Conservation (phyloP, 768 basidiomycete species). For the Pleurotus ostreatus region DNA sequence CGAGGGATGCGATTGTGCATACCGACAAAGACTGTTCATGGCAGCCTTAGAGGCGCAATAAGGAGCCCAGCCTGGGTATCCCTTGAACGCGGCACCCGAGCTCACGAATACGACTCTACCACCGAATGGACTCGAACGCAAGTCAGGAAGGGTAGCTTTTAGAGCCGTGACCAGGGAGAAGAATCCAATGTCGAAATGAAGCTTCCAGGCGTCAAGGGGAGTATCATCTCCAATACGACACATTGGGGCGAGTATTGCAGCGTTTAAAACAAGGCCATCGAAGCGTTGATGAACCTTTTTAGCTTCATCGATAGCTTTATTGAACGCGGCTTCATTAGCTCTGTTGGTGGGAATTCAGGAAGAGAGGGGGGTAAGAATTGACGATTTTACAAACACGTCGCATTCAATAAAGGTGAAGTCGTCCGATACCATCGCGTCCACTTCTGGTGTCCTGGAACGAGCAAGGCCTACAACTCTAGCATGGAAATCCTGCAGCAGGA, state of each 20-base stretch:
- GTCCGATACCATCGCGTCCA: conserved; percentile 44
- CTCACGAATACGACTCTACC: conserved; percentile 80
- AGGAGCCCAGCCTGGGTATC: conserved; percentile 69
- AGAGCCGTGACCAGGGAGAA: conserved; percentile 77
- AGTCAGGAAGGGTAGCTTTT: conserved; percentile 60
- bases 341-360: conserved; percentile 32
- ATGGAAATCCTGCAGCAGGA: conserved; percentile 58
- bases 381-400: conserved; percentile 60
- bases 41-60: conserved; percentile 87
- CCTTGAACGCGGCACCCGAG: conserved; percentile 77
- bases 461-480: conserved; percentile 76
- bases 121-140: conserved; percentile 54
- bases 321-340: conserved; percentile 50
- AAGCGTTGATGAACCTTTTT: conserved; percentile 54
- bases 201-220: conserved; percentile 52
- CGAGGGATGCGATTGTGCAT: conserved; percentile 10
- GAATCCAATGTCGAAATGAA: conserved; percentile 82
- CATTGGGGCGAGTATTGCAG: conserved; percentile 73
- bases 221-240: conserved; percentile 50
- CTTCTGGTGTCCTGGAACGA: conserved; percentile 63
- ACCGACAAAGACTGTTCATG: conserved; percentile 84
- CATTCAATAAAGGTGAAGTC: conserved; percentile 58
- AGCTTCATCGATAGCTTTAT: conserved; percentile 52
- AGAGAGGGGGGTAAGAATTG: conserved; percentile 9
- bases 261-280: conserved; percentile 82